Percentiles rank a stretch among this genome's conserved stretches.
These are phyloP conservation scores for Waitea zeae DNA, from an alignment of 1,284 basidiomycete species.

Conservation along the genomic window DNA sequence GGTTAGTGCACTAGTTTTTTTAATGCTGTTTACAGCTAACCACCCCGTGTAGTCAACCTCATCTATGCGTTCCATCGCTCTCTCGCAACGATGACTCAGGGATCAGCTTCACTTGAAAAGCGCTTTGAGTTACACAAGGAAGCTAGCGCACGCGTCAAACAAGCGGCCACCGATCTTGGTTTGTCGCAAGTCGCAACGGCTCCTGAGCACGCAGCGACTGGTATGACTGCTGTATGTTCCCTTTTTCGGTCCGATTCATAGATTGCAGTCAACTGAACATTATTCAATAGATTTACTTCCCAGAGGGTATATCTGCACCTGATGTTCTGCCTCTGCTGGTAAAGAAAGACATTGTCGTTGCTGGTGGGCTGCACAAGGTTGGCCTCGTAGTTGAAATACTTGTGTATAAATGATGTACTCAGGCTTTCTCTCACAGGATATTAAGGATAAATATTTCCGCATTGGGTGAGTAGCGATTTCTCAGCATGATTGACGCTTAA, in stretches of 20 bases:
- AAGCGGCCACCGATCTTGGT: slow-evolving; percentile 52
- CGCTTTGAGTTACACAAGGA: slow-evolving; percentile 69
- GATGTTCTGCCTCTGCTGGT: slow-evolving; percentile 62
- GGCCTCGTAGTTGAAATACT: slow-evolving; percentile 69
- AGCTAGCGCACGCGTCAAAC: slow-evolving; percentile 60
- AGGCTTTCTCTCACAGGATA: slow-evolving; percentile 3
- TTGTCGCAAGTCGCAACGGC: slow-evolving; percentile 55
- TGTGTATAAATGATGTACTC: slow-evolving; percentile 5
- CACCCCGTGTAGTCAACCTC: slow-evolving; percentile 41
- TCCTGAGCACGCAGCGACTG: slow-evolving; percentile 63
- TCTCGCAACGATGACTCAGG: slow-evolving; percentile 53
- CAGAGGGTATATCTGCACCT: slow-evolving; percentile 52
- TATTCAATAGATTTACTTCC: slow-evolving; percentile 72
- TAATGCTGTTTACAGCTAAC: background rate
- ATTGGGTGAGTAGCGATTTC: slow-evolving; percentile 33
- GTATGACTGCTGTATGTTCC: slow-evolving; percentile 90
- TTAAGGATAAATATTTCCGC: slow-evolving; percentile 62
- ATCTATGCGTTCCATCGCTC: slow-evolving; percentile 82
- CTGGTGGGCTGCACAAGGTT: slow-evolving; percentile 78
- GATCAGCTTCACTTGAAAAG: slow-evolving; percentile 50
- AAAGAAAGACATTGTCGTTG: slow-evolving; percentile 64
- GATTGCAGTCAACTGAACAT: slow-evolving; percentile 12
- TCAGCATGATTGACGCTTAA: slow-evolving; percentile 5
- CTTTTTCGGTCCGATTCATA: background rate
- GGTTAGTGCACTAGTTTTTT: slow-evolving; percentile 22